Evolutionary conservation across 805 yeast genomes (phyloP).

Genomic region (Kodamaea lidongshanica): DNA sequence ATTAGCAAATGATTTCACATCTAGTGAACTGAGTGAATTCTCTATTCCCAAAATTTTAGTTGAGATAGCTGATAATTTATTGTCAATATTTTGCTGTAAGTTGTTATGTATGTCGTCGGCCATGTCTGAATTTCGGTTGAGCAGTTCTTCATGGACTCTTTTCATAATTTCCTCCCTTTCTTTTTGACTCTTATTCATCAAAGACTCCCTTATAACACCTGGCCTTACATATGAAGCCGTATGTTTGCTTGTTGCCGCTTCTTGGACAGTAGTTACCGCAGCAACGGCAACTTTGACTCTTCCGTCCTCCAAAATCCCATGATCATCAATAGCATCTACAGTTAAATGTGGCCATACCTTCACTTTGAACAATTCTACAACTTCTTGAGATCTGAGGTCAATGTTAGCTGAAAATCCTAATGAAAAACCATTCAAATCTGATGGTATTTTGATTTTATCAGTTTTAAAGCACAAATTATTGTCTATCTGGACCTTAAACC

Average conservation of each 20-base stretch:
- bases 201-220: constrained; percentile 24
- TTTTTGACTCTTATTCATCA: constrained; percentile 31
- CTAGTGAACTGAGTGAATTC: constrained; percentile 1
- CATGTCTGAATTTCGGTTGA: constrained; percentile 1
- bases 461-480: constrained; percentile 68
- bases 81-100: constrained; percentile 2
- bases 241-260: constrained; percentile 3
- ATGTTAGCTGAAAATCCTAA: constrained; percentile 50
- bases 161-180: constrained; percentile 15
- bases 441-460: constrained; percentile 43
- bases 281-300: constrained; percentile 33
- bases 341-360: constrained; percentile 49
- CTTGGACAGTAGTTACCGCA: constrained; percentile 5
- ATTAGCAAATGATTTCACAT: neutral
- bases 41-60: constrained; percentile 1
- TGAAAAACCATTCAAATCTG: constrained; percentile 27
- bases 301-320: constrained; percentile 42
- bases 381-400: constrained; percentile 41
- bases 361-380: constrained; percentile 59
- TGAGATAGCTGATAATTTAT: constrained; percentile 1
- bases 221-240: constrained; percentile 12
- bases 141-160: constrained; percentile 1
- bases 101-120: constrained; percentile 1
- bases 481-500: constrained; percentile 64
- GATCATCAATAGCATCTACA: constrained; percentile 53